These are phyloP conservation scores for Euphorbia peplus DNA, from an alignment of 345 rosid genomes.

Conservation along the genomic window DNA sequence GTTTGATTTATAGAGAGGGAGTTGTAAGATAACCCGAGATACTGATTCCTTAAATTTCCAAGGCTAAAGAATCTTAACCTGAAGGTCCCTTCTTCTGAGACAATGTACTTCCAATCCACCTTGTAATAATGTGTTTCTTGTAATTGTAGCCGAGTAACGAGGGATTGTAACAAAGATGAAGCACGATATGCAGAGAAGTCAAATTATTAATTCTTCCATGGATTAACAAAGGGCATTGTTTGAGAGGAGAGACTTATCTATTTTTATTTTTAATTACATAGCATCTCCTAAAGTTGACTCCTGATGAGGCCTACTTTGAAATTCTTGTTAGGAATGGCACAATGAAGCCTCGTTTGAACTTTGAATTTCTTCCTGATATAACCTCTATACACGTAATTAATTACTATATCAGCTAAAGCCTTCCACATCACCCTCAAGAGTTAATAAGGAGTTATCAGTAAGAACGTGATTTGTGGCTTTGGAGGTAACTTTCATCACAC, in stretches of 20 bases:
- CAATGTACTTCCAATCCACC: conserved; percentile 6
- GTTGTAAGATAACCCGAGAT: conserved; percentile 36
- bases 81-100: background rate
- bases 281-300: too few species aligned
- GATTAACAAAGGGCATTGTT: background rate
- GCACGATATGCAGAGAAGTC: background rate
- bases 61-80: conserved; percentile 21
- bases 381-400: too few species aligned
- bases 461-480: too few species aligned
- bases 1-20: background rate
- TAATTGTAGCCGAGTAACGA: background rate
- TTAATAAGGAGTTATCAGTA: too few species aligned
- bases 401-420: too few species aligned
- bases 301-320: too few species aligned
- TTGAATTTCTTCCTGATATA: too few species aligned
- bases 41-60: conserved; percentile 2
- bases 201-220: background rate
- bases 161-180: background rate
- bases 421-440: too few species aligned
- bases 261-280: too few species aligned
- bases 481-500: too few species aligned
- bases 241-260: background rate
- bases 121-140: background rate
- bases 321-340: too few species aligned
- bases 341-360: too few species aligned